Evolutionary conservation across 106 monocot species (phyloP).

Genomic region (Chionographis japonica): DNA sequence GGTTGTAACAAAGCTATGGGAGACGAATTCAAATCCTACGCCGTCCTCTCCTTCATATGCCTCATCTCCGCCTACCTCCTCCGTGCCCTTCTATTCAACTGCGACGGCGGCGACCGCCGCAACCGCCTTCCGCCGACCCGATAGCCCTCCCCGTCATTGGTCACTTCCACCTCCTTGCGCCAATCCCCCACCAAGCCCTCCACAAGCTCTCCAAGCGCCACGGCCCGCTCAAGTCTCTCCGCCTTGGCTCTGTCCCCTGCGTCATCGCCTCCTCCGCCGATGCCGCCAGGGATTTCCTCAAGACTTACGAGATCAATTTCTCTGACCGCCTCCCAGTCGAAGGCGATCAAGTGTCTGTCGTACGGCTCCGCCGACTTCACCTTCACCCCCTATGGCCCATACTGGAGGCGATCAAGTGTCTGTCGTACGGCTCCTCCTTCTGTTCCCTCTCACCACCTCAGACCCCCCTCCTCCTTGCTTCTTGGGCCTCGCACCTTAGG

Average conservation of each 20-base stretch:
- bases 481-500: too few relatives aligned
- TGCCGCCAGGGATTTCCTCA: slow-evolving; percentile 11
- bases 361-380: slow-evolving; percentile 15
- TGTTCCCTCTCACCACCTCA: too few relatives aligned
- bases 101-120: too few relatives aligned
- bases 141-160: slow-evolving; percentile 20
- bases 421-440: too few relatives aligned
- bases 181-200: slow-evolving; percentile 19
- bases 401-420: too few relatives aligned
- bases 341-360: background rate
- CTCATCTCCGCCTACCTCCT: background rate
- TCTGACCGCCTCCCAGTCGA: slow-evolving; percentile 6
- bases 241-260: slow-evolving; percentile 15
- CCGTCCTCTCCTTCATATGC: background rate
- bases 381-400: slow-evolving; percentile 21
- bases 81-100: background rate
- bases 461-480: too few relatives aligned
- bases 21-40: too few relatives aligned
- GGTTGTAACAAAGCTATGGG: too few relatives aligned
- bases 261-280: slow-evolving; percentile 12
- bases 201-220: slow-evolving; percentile 5
- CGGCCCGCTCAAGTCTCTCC: slow-evolving; percentile 19
- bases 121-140: slow-evolving; percentile 7
- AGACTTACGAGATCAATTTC: slow-evolving; percentile 9
- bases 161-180: slow-evolving; percentile 25